Base-by-base conservation (phyloP, 2,329 filamentous ascomycete species). In the Nothophaeocryptopus gaeumannii region DNA sequence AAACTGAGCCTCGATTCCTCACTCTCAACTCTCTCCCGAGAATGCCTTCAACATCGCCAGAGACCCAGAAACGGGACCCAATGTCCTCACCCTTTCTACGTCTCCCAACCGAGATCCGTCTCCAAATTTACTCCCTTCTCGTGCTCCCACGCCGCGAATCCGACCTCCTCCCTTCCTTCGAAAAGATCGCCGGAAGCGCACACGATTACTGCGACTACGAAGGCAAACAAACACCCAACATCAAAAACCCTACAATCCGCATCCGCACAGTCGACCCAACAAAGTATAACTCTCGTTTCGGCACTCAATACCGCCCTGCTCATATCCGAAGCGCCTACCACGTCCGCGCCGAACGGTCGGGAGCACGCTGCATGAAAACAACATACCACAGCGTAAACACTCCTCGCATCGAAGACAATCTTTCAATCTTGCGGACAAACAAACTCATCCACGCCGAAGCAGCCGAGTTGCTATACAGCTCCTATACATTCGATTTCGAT, bases 401-500 rank as follows among this genome's bases (percentile, higher is more conserved):
- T 54, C 62, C 62, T 9, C 57, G 67, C 37, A 54, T 62, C 45
- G 62, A 68, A 76, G 50, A 58, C 35, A 58, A 61, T 37, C 45
- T 63, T 26, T 55, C 57, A 35, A 60, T 67, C 45, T 41, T 70
- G 26, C 52, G 61, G 14, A 54, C 58, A 2, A 67, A 63, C 51
- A 70, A 70, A 35, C 71, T 71, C 46, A 70, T 83, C 43, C 72
- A 83, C 63, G 69, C 72, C 51, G 82, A 85, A 63, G 76, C 78
- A n/a, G 69, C 76, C 3, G 72, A 77, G 50, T 63, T 80, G 12
- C 69, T 85, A 3, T 85, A 85, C 65, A 72, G 70, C 7, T 69
- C 64, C 47, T 79, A 83, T 62, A 70, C 70, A 0, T 84, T 85
- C 63, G 76, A 79, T 59, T 85, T 85, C 63, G 78, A 77, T 53